A percentile compares a stretch with the other conserved stretches of the same genome.
phyloP scores from a whole-genome alignment of 306 rosid genomes.

The Lupinus albus region DNA sequence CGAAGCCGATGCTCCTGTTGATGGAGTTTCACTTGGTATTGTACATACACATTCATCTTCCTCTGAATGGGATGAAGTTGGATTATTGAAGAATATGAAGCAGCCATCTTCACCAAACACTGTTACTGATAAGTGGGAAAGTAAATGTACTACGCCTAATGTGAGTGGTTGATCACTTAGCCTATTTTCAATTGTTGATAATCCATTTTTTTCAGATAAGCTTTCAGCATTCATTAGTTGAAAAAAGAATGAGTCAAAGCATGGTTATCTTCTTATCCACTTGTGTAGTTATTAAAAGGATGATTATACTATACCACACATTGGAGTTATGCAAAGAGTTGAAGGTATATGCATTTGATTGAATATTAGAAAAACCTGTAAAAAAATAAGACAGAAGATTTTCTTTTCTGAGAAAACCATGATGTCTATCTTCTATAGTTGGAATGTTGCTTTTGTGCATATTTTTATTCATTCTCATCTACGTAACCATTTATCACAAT shows the following conservation, averaged over 20 bases:
- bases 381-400: neutral
- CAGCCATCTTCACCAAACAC: conserved; percentile 48
- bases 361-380: neutral
- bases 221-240: conserved; percentile 20
- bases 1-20: conserved; percentile 27
- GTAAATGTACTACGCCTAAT: conserved; percentile 46
- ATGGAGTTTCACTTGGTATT: conserved; percentile 16
- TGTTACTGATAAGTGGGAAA: conserved; percentile 49
- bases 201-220: conserved; percentile 26
- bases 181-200: conserved; percentile 30
- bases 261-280: neutral
- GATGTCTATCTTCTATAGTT: neutral
- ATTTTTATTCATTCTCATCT: neutral
- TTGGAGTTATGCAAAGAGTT: conserved; percentile 4
- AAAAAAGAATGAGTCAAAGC: conserved; percentile 5
- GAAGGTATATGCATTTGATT: neutral
- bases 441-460: neutral
- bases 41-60: conserved; percentile 38
- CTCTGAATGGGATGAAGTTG: conserved; percentile 52
- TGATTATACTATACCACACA: conserved; percentile 6
- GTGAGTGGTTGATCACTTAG: conserved; percentile 34
- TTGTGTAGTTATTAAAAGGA: conserved; percentile 23
- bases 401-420: no score
- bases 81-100: conserved; percentile 45
- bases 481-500: neutral